Base-by-base conservation (phyloP, 1,139 yeast genomes). In the Nakaseomyces sp. region DNA sequence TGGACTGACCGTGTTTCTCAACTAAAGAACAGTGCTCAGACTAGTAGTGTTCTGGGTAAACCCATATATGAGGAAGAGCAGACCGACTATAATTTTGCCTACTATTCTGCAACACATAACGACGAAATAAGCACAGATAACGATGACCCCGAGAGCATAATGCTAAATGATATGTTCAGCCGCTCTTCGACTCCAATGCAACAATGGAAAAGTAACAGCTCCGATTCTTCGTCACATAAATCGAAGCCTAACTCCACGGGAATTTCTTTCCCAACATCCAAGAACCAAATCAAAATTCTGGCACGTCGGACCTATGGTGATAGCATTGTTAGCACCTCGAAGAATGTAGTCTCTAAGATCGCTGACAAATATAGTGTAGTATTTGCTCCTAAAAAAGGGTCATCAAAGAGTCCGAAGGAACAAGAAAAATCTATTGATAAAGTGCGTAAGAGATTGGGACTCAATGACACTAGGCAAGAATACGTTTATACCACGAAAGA, bases 31-130 rank as follows among this genome's bases (percentile, higher is more conserved):
- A 71, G 71, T n/a, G 75, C 75, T 48, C 94, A 86, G 53, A 79
- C 80, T 43, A 81, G 78, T 46, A 94, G 95, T 1, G 78, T 87
- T 2, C 64, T 87, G 42, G 96, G 96, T 0, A 68, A 95, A 49
- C 77, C 81, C 30, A 75, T 83, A 40, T 83, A 79, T 58, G 91
- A 82, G 49, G 93, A 84, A 47, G 64, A 61, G 43, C 58, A 56
- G 37, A 50, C 51, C 41, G 51, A 50, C 41, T 53, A 54, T 37
- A 54, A 51, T 26, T 53, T 60, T 43, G 64, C 64, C 1, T 55
- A 49, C 19, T 60, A 61, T 43, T 56, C 61, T 5, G 28, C 17
- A 19, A 32, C 17, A 18, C 19, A 16, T 10, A 20, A 32, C 16
- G 25, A 40, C 25, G 37, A 25, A 18, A 28, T 16, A 3, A 33